Evolutionary conservation across 345 rosid genomes (phyloP), one percentile per base, ranked within the genome.

Genomic region (Garcia nutans): DNA sequence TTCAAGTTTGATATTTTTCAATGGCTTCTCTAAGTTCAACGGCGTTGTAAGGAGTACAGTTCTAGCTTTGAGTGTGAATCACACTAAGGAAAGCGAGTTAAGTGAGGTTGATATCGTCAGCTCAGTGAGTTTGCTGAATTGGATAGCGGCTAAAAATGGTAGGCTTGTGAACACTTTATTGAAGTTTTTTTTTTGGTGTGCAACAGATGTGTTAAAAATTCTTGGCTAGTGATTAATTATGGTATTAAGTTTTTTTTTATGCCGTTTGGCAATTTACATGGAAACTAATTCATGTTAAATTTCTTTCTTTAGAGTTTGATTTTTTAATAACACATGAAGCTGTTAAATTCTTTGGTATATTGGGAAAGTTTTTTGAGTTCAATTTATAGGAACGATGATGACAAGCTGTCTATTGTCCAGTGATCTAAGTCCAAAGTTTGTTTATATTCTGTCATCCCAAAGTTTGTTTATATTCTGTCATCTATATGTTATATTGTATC

Each of bases 111-210:
- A n/a, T 68, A 22, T 49, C 8, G 22, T 68, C n/a, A 10, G 23
- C 11, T 47, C 42, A 13, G 72, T 10, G 58, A 69, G 72, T 28
- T 8, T 24, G 12, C 50, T 57, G 61, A 52, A 31, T 52, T 69
- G 17, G 45, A n/a, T 69, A 28, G 2, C 60, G 42, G 59, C 58
- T 15, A 9, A 69, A 69, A 52, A 50, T 50, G 72, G 72, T 69
- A 69, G 61, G 61, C 60, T 20, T 69, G 72, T 9, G 24, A 69
- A 52, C 42, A 26, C 58, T 52, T 20, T 69, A 26, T 52, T 68
- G 24, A 69, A 28, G 72, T 42, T 52, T 52, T 69, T 50, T 28
- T 62, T 37, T 37, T 37, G 6, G 10, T 5, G 9, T 69, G 72
- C 7, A 52, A 69, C 26, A 13, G 44, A 15, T 52, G 58, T 52